phyloP scores from a whole-genome alignment of 164 flowering plant species.

The Protea cynaroides region DNA sequence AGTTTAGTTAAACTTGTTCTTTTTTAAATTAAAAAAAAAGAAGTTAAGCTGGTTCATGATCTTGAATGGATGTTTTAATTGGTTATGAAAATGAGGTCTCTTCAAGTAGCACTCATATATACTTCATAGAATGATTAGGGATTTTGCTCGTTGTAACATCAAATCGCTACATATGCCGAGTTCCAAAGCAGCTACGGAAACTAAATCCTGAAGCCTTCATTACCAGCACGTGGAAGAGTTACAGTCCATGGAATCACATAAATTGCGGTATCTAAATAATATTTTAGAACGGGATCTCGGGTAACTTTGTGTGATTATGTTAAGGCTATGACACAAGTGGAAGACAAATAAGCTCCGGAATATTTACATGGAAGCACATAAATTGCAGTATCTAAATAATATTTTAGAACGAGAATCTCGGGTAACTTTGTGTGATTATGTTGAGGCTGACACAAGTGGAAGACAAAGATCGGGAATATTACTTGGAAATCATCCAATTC shows the following conservation, averaged over 20 bases:
- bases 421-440: conserved; percentile 18
- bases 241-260: conserved; percentile 39
- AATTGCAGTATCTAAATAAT: conserved; percentile 28
- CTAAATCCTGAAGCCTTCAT: conserved; percentile 33
- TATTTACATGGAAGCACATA: conserved; percentile 50
- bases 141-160: too few species aligned
- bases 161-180: conserved; percentile 22
- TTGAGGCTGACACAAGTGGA: conserved; percentile 23
- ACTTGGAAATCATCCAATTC: conserved; percentile 30
- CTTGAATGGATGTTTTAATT: too few species aligned
- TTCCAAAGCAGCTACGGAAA: conserved; percentile 35
- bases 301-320: conserved; percentile 20
- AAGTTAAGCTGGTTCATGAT: too few species aligned
- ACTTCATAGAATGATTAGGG: too few species aligned
- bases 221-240: conserved; percentile 33
- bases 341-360: too few species aligned
- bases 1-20: too few species aligned
- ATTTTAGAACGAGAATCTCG: conserved; percentile 15
- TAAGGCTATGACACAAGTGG: conserved; percentile 16
- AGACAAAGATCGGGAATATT: conserved; percentile 36
- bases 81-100: too few species aligned
- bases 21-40: too few species aligned
- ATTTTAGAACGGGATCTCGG: conserved; percentile 13
- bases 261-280: conserved; percentile 28
- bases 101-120: too few species aligned